Conservation (phyloP, 1,139 yeast species). For the Taiozyma onychis region DNA sequence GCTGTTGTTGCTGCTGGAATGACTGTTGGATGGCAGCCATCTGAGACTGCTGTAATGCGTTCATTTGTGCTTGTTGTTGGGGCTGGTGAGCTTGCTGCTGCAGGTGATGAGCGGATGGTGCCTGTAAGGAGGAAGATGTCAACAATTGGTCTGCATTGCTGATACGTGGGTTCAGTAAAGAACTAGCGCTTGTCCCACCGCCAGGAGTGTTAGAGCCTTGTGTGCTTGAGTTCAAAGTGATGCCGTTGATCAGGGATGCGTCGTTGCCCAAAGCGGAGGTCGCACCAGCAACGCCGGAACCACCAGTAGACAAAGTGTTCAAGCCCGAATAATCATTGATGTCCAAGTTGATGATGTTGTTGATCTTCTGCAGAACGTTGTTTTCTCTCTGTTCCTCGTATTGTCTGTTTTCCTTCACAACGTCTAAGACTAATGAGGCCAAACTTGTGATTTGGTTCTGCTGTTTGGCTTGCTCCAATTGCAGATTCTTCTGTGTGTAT, state of each 20-base stretch:
- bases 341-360: constrained; percentile 17
- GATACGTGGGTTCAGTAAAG: constrained; percentile 7
- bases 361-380: constrained; percentile 18
- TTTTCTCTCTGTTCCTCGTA: constrained; percentile 20
- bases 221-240: constrained; percentile 17
- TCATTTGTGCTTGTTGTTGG: constrained; percentile 1
- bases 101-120: constrained; percentile 7
- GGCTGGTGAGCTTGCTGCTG: constrained; percentile 1
- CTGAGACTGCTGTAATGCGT: background rate
- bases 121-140: constrained; percentile 11
- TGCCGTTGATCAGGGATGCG: constrained; percentile 13
- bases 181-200: background rate
- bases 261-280: constrained; percentile 2
- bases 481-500: constrained; percentile 19
- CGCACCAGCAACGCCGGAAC: background rate
- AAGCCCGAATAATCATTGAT: constrained; percentile 14
- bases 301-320: constrained; percentile 3
- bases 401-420: constrained; percentile 19
- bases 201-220: constrained; percentile 7
- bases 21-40: background rate
- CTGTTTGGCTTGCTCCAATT: constrained; percentile 19
- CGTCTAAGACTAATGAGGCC: constrained; percentile 19
- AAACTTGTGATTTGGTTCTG: constrained; percentile 19
- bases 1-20: constrained; percentile 1
- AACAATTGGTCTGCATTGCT: constrained; percentile 14